These are phyloP conservation scores for Sanghuangporus weigelae DNA, from an alignment of 1,284 basidiomycete species.

Conservation along the genomic window DNA sequence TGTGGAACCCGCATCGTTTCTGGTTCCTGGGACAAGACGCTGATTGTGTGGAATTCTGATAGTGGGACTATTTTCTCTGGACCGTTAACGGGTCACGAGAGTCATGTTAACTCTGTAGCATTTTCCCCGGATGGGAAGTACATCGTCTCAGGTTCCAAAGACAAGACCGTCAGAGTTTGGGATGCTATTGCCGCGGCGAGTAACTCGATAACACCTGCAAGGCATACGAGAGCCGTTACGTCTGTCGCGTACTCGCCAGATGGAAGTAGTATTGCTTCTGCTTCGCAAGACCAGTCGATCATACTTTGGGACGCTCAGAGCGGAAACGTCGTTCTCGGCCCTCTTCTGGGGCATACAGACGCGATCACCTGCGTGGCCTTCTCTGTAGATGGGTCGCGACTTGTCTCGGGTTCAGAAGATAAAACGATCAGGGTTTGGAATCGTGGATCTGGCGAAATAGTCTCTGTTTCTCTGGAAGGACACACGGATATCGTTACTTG, in stretches of 20 bases:
- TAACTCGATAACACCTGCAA: background rate
- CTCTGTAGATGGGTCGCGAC: constrained; percentile 11
- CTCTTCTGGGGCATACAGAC: background rate
- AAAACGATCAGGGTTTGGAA: constrained; percentile 4
- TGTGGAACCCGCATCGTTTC: constrained; percentile 8
- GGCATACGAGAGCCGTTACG: background rate
- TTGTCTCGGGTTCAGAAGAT: constrained; percentile 17
- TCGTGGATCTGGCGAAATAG: background rate
- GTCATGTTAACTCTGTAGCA: background rate
- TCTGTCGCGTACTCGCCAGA: background rate
- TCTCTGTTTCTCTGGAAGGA: constrained; percentile 25
- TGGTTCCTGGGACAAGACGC: constrained; percentile 3
- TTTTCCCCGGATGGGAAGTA: background rate
- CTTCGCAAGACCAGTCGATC: background rate
- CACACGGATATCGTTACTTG: background rate
- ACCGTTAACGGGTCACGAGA: background rate
- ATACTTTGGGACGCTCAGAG: constrained; percentile 10
- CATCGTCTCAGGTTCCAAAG: background rate
- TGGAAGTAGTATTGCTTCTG: background rate
- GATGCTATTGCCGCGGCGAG: background rate
- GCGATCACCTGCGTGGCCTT: constrained; percentile 1
- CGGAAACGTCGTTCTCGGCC: background rate
- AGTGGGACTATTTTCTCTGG: background rate
- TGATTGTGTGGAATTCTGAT: constrained; percentile 9
- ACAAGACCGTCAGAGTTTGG: constrained; percentile 2